These are phyloP conservation scores for Mortierella alpina DNA, from an alignment of 192 early-diverging fungal genomes.

Conservation along the genomic window DNA sequence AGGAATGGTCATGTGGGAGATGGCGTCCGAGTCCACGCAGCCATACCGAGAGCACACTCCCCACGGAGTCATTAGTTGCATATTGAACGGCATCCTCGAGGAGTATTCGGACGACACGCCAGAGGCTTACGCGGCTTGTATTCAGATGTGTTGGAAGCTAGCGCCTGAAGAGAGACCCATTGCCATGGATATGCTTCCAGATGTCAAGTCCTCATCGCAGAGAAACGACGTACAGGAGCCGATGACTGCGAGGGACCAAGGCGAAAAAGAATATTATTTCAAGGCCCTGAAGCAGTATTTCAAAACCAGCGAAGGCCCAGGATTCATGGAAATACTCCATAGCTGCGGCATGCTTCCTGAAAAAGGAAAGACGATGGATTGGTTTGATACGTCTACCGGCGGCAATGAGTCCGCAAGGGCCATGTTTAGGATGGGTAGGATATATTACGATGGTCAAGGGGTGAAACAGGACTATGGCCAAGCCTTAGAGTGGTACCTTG, in stretches of 20 bases:
- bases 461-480: no score
- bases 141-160: conserved; percentile 2
- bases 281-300: background rate
- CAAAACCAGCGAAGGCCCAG: background rate
- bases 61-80: background rate
- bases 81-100: conserved; percentile 4
- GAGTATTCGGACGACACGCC: conserved; percentile 1
- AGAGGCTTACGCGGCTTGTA: background rate
- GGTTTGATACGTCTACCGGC: no score
- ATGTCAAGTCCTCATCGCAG: background rate
- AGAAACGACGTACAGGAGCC: no score
- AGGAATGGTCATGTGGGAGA: conserved; percentile 41
- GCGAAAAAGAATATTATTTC: background rate
- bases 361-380: no score
- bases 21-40: conserved; percentile 11
- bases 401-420: no score
- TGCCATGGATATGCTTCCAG: conserved; percentile 2
- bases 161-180: background rate
- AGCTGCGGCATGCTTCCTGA: background rate
- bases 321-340: background rate
- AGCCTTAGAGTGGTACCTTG: background rate
- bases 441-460: background rate
- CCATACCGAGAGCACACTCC: conserved; percentile 4
- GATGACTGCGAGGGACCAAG: no score
- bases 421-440: background rate